A percentile compares a stretch with the other conserved stretches of the same genome.
Evolutionary conservation across 1,284 basidiomycete genomes (phyloP).

Genomic region (Hemileia vastatrix): DNA sequence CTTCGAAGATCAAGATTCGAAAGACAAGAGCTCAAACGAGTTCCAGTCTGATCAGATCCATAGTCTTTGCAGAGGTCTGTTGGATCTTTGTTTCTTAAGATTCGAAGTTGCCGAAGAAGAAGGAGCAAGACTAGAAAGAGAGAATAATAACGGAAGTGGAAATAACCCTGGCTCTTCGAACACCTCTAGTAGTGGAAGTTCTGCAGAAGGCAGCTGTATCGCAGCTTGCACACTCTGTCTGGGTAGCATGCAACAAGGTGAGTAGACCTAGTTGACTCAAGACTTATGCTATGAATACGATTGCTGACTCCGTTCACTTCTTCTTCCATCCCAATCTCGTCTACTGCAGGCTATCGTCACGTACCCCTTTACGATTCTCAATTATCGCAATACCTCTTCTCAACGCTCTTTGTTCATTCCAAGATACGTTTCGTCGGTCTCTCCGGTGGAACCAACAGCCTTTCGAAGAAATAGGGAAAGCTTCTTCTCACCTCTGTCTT

Average conservation of each 20-base stretch:
- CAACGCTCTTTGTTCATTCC: slow-evolving; percentile 64
- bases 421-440: slow-evolving; percentile 29
- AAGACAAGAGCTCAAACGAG: background rate
- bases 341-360: slow-evolving; percentile 63
- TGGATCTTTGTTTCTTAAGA: slow-evolving; percentile 13
- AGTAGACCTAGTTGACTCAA: background rate
- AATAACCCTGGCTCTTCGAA: slow-evolving; percentile 2
- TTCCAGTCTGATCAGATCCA: slow-evolving; percentile 4
- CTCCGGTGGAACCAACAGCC: background rate
- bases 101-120: slow-evolving; percentile 26
- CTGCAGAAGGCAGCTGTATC: slow-evolving; percentile 20
- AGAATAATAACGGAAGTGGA: background rate
- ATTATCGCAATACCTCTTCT: slow-evolving; percentile 72
- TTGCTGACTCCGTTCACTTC: background rate
- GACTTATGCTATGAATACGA: background rate
- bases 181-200: slow-evolving; percentile 23
- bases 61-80: slow-evolving; percentile 24
- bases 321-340: background rate
- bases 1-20: slow-evolving; percentile 15
- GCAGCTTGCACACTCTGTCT: slow-evolving; percentile 1
- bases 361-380: slow-evolving; percentile 71
- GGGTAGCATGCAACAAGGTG: slow-evolving; percentile 4
- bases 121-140: slow-evolving; percentile 9
- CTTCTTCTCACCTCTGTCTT: too few species aligned
- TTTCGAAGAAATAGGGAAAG: background rate